phyloP scores from a whole-genome alignment of 495 filamentous ascomycete species.

The Penicillium psychrofluorescens region DNA sequence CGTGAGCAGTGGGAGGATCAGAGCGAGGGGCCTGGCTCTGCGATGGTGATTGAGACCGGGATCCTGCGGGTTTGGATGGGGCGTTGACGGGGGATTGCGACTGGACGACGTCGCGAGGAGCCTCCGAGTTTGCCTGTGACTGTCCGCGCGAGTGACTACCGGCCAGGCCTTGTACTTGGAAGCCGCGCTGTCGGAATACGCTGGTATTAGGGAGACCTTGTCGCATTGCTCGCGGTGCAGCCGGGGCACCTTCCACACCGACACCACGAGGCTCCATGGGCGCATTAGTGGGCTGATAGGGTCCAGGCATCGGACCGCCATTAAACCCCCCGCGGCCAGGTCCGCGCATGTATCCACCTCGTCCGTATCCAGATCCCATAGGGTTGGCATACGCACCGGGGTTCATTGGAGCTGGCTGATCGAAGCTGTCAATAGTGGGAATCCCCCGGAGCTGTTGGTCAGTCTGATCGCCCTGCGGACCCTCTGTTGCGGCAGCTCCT shows the following conservation, averaged over 20 bases:
- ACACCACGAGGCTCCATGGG: conserved; percentile 39
- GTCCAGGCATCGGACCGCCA: conserved; percentile 11
- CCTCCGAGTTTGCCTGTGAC: conserved; percentile 15
- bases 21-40: conserved; percentile 49
- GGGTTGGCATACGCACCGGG: conserved; percentile 12
- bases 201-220: conserved; percentile 76
- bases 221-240: conserved; percentile 88
- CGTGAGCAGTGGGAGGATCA: conserved; percentile 44
- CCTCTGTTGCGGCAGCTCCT: conserved; percentile 5
- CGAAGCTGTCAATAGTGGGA: conserved; percentile 39
- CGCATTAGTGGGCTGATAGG: conserved; percentile 7
- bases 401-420: conserved; percentile 18
- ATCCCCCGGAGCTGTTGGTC: conserved; percentile 31
- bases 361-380: conserved; percentile 28
- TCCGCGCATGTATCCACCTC: conserved; percentile 31
- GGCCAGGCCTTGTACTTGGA: conserved; percentile 21
- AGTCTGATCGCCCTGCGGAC: background rate
- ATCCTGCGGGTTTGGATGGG: conserved; percentile 27
- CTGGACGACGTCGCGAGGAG: conserved; percentile 15
- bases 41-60: conserved; percentile 39
- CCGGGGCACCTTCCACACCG: conserved; percentile 76
- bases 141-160: conserved; percentile 19
- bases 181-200: conserved; percentile 38
- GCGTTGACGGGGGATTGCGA: conserved; percentile 27
- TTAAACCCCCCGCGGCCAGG: conserved; percentile 22